Conservation (phyloP, 176 grass and related monocot species). For the Saccharum spontaneum region DNA sequence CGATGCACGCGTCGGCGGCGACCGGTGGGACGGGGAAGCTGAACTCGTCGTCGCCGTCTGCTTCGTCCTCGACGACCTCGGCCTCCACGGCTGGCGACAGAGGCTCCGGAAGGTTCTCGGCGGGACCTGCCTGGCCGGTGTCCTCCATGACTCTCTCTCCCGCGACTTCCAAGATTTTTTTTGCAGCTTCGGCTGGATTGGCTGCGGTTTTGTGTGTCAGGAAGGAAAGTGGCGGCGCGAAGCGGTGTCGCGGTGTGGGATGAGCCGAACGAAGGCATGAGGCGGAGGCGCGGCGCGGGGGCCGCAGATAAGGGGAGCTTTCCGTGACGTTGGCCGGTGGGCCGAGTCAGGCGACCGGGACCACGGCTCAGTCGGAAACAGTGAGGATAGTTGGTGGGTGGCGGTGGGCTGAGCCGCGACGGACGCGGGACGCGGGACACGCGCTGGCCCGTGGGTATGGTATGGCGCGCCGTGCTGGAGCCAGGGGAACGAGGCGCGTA, state of each 20-base stretch:
- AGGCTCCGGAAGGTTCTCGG: conserved; percentile 1
- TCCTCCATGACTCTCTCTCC: conserved; percentile 29
- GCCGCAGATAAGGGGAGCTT: background rate
- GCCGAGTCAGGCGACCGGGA: fast-evolving
- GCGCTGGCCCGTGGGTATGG: background rate
- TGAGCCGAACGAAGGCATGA: background rate
- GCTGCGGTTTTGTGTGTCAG: background rate
- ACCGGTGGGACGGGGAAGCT: conserved; percentile 44
- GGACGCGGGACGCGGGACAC: background rate
- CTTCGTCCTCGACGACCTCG: background rate
- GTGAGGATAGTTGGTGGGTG: background rate
- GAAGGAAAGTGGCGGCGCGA: background rate
- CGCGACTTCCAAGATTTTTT: background rate
- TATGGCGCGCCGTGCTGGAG: background rate
- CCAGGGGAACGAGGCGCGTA: background rate
- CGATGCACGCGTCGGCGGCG: conserved; percentile 22
- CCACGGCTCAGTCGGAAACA: background rate
- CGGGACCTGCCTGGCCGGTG: background rate
- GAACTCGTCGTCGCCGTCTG: conserved; percentile 24
- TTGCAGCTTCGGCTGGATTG: background rate
- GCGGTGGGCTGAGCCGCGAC: background rate
- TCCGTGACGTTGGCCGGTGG: background rate
- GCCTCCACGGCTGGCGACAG: background rate
- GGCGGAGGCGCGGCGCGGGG: background rate
- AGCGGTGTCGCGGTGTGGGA: background rate